Percentiles rank a stretch among this genome's conserved stretches.
Conservation (phyloP, 2,329 filamentous ascomycete genomes). For the Allantophomopsis lycopodina region DNA sequence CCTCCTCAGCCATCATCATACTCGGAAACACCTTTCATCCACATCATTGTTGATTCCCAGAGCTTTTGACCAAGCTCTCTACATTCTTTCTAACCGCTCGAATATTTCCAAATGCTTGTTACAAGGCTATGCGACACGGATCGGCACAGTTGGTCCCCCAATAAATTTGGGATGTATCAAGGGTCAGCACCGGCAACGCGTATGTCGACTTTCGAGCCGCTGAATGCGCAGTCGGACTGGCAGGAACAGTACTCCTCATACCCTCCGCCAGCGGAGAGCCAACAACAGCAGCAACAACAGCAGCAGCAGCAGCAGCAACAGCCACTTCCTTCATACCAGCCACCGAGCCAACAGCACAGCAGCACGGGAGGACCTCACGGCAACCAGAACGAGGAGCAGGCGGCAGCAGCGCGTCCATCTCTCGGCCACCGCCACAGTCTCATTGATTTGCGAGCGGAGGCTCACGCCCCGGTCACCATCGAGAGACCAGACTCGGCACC, state of each 20-base stretch:
- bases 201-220: slow-evolving; percentile 22
- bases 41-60: too few species aligned
- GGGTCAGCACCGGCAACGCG: slow-evolving; percentile 10
- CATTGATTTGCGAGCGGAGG: slow-evolving; percentile 10
- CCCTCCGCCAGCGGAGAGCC: slow-evolving; percentile 12
- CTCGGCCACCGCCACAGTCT: slow-evolving; percentile 18
- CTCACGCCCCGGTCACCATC: slow-evolving; percentile 8
- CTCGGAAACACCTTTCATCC: too few species aligned
- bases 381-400: slow-evolving; percentile 7
- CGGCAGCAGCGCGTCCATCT: slow-evolving; percentile 5
- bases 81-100: neutral
- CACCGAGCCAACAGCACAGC: too few species aligned
- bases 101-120: slow-evolving; percentile 17
- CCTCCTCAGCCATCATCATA: neutral
- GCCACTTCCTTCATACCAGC: too few species aligned
- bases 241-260: slow-evolving; percentile 20
- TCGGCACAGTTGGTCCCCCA: slow-evolving; percentile 22
- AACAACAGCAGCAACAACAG: too few species aligned
- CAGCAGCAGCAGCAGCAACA: too few species aligned
- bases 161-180: slow-evolving; percentile 16
- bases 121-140: slow-evolving; percentile 21
- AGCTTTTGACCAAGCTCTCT: too few species aligned
- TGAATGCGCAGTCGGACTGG: slow-evolving; percentile 20
- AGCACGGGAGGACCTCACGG: neutral
- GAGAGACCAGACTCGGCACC: slow-evolving; percentile 16